These are phyloP conservation scores for Thalia dealbata DNA, from an alignment of 176 grass and related monocot genomes.

Conservation along the genomic window DNA sequence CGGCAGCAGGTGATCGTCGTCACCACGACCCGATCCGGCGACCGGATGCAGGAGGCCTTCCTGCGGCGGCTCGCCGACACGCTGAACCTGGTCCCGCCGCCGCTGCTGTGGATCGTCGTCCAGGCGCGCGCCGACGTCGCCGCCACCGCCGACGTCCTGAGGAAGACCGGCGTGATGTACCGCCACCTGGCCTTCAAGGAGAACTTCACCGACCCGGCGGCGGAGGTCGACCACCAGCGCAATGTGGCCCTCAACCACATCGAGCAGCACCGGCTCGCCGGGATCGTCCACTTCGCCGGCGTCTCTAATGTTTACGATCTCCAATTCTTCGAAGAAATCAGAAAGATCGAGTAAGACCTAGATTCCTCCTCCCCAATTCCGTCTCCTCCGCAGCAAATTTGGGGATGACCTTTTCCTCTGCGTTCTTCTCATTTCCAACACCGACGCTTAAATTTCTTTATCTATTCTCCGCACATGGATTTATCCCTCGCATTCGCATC, in stretches of 20 bases:
- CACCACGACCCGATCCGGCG: slow-evolving; percentile 53
- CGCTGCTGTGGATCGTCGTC: slow-evolving; percentile 82
- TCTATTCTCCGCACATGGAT: too few species aligned
- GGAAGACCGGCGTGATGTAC: slow-evolving; percentile 86
- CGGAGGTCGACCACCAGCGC: slow-evolving; percentile 72
- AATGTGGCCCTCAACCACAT: slow-evolving; percentile 80
- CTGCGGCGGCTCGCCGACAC: slow-evolving; percentile 67
- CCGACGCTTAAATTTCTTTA: too few species aligned
- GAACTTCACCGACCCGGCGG: slow-evolving; percentile 51
- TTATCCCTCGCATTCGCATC: too few species aligned
- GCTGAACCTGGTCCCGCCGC: slow-evolving; percentile 50
- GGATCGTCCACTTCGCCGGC: slow-evolving; percentile 34
- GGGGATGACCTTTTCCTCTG: too few species aligned
- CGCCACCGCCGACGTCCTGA: slow-evolving; percentile 51
- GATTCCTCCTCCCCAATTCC: neutral
- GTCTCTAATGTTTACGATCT: slow-evolving; percentile 28
- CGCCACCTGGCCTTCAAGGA: slow-evolving; percentile 77
- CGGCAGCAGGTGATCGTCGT: slow-evolving; percentile 60
- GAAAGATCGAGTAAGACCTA: slow-evolving; percentile 29
- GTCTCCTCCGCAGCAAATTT: neutral
- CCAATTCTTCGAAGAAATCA: slow-evolving; percentile 30
- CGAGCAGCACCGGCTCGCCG: slow-evolving; percentile 40
- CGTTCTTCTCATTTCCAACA: too few species aligned
- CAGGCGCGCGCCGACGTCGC: slow-evolving; percentile 44
- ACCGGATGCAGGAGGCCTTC: slow-evolving; percentile 28